Conservation (phyloP, 495 filamentous ascomycete species). For the Xylaria grammica region DNA sequence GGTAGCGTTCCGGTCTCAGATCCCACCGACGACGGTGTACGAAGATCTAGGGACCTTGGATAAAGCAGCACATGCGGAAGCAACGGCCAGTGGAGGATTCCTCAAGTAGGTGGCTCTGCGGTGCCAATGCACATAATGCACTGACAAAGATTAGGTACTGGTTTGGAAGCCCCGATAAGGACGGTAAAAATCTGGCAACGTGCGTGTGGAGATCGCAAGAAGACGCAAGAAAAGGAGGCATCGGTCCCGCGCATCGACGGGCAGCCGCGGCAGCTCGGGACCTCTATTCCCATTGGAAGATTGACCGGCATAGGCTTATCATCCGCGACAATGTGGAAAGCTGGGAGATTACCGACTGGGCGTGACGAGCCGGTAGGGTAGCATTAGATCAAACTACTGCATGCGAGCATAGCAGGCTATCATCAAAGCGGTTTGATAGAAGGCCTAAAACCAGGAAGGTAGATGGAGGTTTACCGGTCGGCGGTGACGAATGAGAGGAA, state of each 20-base stretch:
- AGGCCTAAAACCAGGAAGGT: slow-evolving; percentile 1
- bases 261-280: slow-evolving; percentile 54
- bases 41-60: slow-evolving; percentile 71
- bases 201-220: slow-evolving; percentile 75
- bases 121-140: slow-evolving; percentile 25
- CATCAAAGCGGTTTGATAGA: slow-evolving; percentile 26
- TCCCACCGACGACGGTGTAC: slow-evolving; percentile 65
- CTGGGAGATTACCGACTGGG: slow-evolving; percentile 68
- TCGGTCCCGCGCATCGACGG: slow-evolving; percentile 62
- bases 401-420: slow-evolving; percentile 20
- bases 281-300: slow-evolving; percentile 63
- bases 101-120: slow-evolving; percentile 63
- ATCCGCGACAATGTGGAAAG: slow-evolving; percentile 59
- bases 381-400: slow-evolving; percentile 28
- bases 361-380: slow-evolving; percentile 36
- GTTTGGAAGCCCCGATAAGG: slow-evolving; percentile 71
- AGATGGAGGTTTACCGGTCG: slow-evolving; percentile 30
- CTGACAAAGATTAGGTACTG: slow-evolving; percentile 65
- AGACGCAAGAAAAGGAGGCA: slow-evolving; percentile 71
- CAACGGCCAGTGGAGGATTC: slow-evolving; percentile 77
- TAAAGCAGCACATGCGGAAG: slow-evolving; percentile 76
- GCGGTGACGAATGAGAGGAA: slow-evolving; percentile 32
- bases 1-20: slow-evolving; percentile 77
- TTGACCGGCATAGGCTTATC: slow-evolving; percentile 66
- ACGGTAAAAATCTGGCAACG: slow-evolving; percentile 73